These are phyloP conservation scores for Filosporella fistucella DNA, from an alignment of 495 filamentous ascomycete species.

Conservation along the genomic window DNA sequence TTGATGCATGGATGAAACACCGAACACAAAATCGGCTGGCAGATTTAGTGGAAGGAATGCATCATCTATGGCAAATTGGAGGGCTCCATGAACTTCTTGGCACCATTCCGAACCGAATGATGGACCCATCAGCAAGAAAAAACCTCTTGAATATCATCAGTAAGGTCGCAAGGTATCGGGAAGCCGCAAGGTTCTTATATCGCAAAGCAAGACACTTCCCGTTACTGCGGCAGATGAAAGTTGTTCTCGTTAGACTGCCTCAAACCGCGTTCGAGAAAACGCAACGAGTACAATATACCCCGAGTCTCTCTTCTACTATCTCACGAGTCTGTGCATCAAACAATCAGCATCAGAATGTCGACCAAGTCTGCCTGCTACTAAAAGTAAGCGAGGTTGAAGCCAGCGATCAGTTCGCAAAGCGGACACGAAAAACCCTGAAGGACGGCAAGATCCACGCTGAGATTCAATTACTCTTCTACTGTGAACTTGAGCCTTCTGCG, in stretches of 20 bases:
- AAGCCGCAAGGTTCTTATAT: constrained; percentile 27
- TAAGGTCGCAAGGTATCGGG: constrained; percentile 33
- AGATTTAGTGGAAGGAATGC: constrained; percentile 13
- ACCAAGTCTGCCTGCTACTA: constrained; percentile 13
- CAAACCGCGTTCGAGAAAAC: constrained; percentile 20
- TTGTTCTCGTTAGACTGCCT: constrained; percentile 24
- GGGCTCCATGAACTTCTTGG: constrained; percentile 6
- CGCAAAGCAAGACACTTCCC: constrained; percentile 24
- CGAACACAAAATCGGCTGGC: constrained; percentile 8
- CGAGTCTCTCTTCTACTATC: constrained; percentile 16
- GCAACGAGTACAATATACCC: not conserved
- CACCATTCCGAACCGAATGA: constrained; percentile 14
- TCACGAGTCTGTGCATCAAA: constrained; percentile 12
- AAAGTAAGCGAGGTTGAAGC: constrained; percentile 11
- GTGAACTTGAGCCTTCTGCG: constrained; percentile 22
- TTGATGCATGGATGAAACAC: constrained; percentile 14
- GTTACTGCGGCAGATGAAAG: constrained; percentile 22
- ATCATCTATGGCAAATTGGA: constrained; percentile 11
- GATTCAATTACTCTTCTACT: constrained; percentile 42
- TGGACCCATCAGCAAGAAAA: constrained; percentile 9
- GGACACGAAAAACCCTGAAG: constrained; percentile 17
- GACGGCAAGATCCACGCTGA: constrained; percentile 43
- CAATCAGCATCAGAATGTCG: constrained; percentile 7
- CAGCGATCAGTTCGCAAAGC: constrained; percentile 14
- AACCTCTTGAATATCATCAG: constrained; percentile 25